Conservation (phyloP, 202 grass and related monocot species). For the Setaria italica region DNA sequence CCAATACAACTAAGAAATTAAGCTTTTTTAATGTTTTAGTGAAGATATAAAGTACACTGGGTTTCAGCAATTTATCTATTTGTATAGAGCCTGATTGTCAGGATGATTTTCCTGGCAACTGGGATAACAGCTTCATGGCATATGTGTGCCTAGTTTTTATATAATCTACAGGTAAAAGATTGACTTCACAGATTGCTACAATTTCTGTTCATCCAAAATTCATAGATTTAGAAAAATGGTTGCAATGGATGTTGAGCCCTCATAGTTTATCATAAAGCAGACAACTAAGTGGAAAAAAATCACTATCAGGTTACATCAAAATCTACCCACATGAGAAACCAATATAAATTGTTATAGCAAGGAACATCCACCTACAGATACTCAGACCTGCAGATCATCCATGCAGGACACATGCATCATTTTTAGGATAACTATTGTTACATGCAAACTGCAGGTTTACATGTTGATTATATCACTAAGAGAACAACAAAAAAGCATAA, state of each 20-base stretch:
- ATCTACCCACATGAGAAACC: background rate
- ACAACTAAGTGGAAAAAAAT: background rate
- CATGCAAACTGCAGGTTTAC: background rate
- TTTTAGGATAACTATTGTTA: background rate
- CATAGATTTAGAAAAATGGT: background rate
- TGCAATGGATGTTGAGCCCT: background rate
- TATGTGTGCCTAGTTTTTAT: too few relatives aligned
- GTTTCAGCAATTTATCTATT: background rate
- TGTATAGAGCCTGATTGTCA: background rate
- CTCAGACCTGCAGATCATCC: background rate
- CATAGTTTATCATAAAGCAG: background rate
- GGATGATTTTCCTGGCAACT: background rate
- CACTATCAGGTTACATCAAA: background rate
- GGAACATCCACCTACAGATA: background rate
- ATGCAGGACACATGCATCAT: too few relatives aligned
- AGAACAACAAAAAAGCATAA: background rate
- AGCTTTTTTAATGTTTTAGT: background rate
- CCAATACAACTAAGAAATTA: too few relatives aligned
- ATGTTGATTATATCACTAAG: background rate
- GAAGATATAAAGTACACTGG: background rate
- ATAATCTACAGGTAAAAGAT: background rate
- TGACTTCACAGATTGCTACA: background rate
- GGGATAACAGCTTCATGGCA: background rate
- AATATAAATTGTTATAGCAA: background rate
- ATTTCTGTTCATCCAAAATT: conserved; percentile 4